Conservation (phyloP, 768 basidiomycete species). For the Trametes coccinea region DNA sequence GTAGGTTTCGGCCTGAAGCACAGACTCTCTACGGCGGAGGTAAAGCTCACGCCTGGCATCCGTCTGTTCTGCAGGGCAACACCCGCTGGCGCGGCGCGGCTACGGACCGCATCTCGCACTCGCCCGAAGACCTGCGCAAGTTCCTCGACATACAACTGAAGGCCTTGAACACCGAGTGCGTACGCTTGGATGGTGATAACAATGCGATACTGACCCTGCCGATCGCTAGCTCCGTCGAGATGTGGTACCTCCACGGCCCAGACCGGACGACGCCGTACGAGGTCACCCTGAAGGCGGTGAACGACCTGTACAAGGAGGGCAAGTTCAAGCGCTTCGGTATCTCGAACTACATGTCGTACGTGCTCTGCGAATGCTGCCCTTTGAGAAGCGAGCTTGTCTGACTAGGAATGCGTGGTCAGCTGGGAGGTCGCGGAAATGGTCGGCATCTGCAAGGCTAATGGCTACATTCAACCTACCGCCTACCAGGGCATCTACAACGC, state of each 20-base stretch:
- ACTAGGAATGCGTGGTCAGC: conserved; percentile 7
- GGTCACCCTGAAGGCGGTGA: conserved; percentile 46
- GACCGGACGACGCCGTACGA: conserved; percentile 47
- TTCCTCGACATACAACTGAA: conserved; percentile 39
- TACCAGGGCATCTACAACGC: conserved; percentile 52
- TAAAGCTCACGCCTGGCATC: no score
- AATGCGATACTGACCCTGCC: neutral
- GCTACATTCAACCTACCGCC: conserved; percentile 49
- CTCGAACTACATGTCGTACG: conserved; percentile 46
- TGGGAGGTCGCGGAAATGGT: conserved; percentile 50
- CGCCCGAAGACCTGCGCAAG: conserved; percentile 38
- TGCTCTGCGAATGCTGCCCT: neutral
- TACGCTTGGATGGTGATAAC: neutral
- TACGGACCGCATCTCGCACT: conserved; percentile 23
- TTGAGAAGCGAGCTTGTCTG: neutral
- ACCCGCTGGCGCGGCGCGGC: neutral
- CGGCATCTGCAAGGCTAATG: conserved; percentile 41
- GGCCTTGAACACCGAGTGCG: conserved; percentile 49
- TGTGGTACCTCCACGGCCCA: conserved; percentile 51
- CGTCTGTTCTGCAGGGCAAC: neutral
- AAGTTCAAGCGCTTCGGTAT: conserved; percentile 50
- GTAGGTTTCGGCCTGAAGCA: conserved; percentile 20
- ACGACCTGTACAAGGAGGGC: conserved; percentile 53
- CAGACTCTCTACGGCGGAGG: no score
- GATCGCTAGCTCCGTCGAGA: conserved; percentile 35